Percentiles rank a stretch among this genome's conserved stretches.
These are phyloP conservation scores for Emericellopsis cladophorae DNA, from an alignment of 2,329 filamentous ascomycete genomes.

Conservation along the genomic window DNA sequence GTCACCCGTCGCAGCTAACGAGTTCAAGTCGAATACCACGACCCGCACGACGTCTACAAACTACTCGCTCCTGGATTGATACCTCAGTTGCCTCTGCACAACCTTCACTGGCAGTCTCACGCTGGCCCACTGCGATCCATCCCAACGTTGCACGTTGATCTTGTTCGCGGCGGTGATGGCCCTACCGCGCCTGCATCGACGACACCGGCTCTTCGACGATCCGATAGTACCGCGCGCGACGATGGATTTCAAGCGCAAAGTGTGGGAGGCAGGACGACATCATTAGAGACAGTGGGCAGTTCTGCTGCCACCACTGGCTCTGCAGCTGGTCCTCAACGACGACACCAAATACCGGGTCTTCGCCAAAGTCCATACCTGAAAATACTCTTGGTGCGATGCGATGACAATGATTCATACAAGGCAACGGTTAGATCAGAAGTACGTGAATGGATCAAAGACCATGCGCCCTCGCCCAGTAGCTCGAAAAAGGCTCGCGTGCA, in stretches of 20 bases:
- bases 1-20: not conserved
- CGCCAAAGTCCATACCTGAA: slow-evolving; percentile 91
- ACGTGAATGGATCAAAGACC: slow-evolving; percentile 79
- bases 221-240: slow-evolving; percentile 25
- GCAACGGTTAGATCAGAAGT: slow-evolving; percentile 62
- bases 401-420: slow-evolving; percentile 94
- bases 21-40: slow-evolving; percentile 77
- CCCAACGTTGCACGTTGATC: slow-evolving; percentile 79
- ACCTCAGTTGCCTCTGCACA: slow-evolving; percentile 70
- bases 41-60: slow-evolving; percentile 80
- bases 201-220: slow-evolving; percentile 15
- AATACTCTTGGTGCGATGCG: slow-evolving; percentile 77
- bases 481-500: slow-evolving; percentile 53
- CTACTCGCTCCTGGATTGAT: slow-evolving; percentile 67
- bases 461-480: slow-evolving; percentile 47
- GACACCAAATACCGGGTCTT: slow-evolving; percentile 91
- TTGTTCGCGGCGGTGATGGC: slow-evolving; percentile 51
- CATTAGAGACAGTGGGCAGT: slow-evolving; percentile 24
- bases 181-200: slow-evolving; percentile 18
- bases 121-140: slow-evolving; percentile 86
- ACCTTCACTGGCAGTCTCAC: slow-evolving; percentile 95
- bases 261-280: slow-evolving; percentile 26
- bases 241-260: slow-evolving; percentile 51
- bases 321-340: slow-evolving; percentile 27
- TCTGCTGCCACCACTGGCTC: slow-evolving; percentile 16